Evolutionary conservation across 257 asterid genomes (phyloP).

Genomic region (Parsonsia alboflavescens): DNA sequence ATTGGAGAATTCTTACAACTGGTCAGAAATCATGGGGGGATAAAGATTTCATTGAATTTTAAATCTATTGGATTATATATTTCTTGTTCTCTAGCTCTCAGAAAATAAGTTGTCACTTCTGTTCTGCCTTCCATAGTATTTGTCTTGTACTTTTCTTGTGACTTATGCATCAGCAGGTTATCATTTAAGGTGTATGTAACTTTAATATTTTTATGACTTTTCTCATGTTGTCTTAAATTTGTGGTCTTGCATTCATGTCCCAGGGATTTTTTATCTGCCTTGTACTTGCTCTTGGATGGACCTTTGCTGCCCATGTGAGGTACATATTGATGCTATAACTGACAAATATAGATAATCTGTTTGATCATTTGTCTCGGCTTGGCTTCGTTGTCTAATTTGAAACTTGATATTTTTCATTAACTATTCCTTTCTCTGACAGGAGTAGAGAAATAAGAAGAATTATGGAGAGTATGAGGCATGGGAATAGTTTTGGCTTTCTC

Average conservation of each 20-base stretch:
- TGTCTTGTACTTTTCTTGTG: neutral
- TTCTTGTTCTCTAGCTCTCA: neutral
- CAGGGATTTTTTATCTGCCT: constrained; percentile 86
- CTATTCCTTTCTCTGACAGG: constrained; percentile 42
- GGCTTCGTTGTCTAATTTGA: neutral
- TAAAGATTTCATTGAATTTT: neutral
- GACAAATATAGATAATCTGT: constrained; percentile 1
- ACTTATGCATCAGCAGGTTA: neutral
- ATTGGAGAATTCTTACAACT: neutral
- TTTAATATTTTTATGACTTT: neutral
- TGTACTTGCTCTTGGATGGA: constrained; percentile 94
- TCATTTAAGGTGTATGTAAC: neutral
- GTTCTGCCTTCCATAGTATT: neutral
- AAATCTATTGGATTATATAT: neutral
- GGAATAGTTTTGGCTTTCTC: constrained; percentile 77
- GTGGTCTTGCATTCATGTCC: constrained; percentile 20
- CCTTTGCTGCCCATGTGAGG: constrained; percentile 89
- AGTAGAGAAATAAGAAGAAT: constrained; percentile 69
- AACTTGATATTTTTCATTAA: constrained; percentile 12
- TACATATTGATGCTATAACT: constrained; percentile 18
- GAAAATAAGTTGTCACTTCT: neutral
- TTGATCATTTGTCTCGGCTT: neutral
- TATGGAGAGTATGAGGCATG: constrained; percentile 46
- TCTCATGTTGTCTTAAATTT: constrained; percentile 7
- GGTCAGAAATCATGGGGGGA: neutral